Conservation (phyloP, 495 filamentous ascomycete species). For the Astrocystis sublimbata region DNA sequence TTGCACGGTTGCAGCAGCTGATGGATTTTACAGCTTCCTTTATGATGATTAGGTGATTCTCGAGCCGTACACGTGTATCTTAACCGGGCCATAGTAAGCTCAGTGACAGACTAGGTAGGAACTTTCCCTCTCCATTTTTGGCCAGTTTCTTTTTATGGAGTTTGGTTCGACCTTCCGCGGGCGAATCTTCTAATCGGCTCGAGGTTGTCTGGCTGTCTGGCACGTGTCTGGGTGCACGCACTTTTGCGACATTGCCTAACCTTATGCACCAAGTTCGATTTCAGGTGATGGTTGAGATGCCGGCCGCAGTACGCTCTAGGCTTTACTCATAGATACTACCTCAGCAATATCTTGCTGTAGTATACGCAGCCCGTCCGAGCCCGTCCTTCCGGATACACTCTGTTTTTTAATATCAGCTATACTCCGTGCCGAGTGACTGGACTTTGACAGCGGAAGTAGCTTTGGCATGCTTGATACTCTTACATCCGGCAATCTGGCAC, state of each 20-base stretch:
- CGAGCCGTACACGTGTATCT: neutral
- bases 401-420: constrained; percentile 1
- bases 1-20: neutral
- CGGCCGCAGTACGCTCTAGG: neutral
- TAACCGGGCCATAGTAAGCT: constrained; percentile 1
- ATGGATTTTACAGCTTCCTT: neutral
- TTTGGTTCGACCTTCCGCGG: too few species aligned
- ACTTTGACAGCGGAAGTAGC: neutral
- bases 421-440: neutral
- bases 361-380: neutral
- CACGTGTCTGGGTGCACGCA: too few species aligned
- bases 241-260: neutral
- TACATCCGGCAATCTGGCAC: constrained; percentile 11
- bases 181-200: neutral
- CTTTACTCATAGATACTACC: neutral
- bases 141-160: neutral
- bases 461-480: neutral
- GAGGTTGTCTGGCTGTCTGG: too few species aligned
- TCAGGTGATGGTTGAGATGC: neutral
- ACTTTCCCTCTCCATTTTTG: neutral
- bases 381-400: neutral
- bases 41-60: neutral
- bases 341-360: neutral
- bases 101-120: neutral
- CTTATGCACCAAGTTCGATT: neutral